Conservation (phyloP, 2,329 filamentous ascomycete genomes). For the Claviceps lovelessii region DNA sequence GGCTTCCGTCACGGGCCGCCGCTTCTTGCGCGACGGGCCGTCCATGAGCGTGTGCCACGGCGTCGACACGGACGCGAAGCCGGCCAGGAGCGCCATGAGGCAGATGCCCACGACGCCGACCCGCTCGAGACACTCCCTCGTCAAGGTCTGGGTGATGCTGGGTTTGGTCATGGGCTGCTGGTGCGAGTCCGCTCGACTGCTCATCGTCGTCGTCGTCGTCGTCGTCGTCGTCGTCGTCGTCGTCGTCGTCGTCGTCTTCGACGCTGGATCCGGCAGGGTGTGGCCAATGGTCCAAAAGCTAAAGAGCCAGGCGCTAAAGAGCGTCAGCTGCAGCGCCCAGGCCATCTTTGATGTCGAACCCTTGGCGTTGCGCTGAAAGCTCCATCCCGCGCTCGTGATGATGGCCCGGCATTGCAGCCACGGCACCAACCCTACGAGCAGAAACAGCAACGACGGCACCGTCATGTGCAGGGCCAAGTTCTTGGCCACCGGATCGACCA, state of each 20-base stretch:
- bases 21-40: constrained; percentile 32
- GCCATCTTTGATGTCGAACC: constrained; percentile 43
- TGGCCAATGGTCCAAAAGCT: constrained; percentile 64
- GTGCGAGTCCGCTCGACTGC: background rate
- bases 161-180: constrained; percentile 8
- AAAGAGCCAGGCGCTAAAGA: constrained; percentile 55
- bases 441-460: constrained; percentile 53
- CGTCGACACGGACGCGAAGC: constrained; percentile 76
- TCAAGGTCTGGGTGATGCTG: constrained; percentile 24
- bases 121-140: constrained; percentile 46
- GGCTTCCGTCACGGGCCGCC: constrained; percentile 53
- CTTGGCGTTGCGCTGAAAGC: constrained; percentile 42
- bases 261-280: constrained; percentile 32
- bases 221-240: no score
- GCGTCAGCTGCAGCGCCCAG: constrained; percentile 47
- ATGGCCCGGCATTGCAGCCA: constrained; percentile 63
- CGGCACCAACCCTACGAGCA: constrained; percentile 63
- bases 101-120: constrained; percentile 77
- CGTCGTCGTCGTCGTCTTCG: no score
- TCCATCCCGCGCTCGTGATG: constrained; percentile 42
- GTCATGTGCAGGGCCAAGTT: constrained; percentile 54
- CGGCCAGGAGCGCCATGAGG: constrained; percentile 75
- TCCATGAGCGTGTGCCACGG: constrained; percentile 73
- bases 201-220: background rate
- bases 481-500: constrained; percentile 53